These are phyloP conservation scores for Hysterium pulicare DNA, from an alignment of 2,329 filamentous ascomycete genomes.

Conservation along the genomic window DNA sequence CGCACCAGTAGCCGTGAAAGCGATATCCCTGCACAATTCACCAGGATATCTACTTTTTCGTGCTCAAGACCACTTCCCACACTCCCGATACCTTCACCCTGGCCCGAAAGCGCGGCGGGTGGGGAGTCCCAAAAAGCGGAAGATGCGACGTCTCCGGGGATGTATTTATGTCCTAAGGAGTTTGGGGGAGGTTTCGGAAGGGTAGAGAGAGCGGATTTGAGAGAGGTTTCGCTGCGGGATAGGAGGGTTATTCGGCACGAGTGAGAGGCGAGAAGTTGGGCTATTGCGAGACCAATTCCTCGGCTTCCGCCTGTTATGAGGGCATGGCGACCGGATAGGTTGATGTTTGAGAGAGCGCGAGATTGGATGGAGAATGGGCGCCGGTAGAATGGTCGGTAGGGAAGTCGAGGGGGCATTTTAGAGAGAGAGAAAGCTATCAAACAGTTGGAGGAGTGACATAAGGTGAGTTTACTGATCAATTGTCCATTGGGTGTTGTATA, in stretches of 20 bases:
- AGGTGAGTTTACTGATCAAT: neutral
- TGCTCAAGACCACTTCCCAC: neutral
- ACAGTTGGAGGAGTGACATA: too few relatives aligned
- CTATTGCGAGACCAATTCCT: slow-evolving; percentile 39
- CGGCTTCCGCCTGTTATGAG: slow-evolving; percentile 38
- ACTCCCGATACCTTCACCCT: too few relatives aligned
- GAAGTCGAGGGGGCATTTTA: neutral
- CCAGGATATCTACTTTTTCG: slow-evolving; percentile 50
- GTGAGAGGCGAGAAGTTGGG: slow-evolving; percentile 28
- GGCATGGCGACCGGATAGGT: slow-evolving; percentile 16
- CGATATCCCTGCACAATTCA: slow-evolving; percentile 77
- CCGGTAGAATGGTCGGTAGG: neutral
- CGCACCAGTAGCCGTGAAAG: slow-evolving; percentile 62
- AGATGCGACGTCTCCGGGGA: slow-evolving; percentile 24
- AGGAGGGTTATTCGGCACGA: slow-evolving; percentile 30
- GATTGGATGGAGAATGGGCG: neutral
- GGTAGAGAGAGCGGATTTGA: slow-evolving; percentile 21
- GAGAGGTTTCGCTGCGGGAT: slow-evolving; percentile 22
- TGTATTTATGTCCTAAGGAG: slow-evolving; percentile 11
- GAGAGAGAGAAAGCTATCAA: neutral
- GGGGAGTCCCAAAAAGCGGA: slow-evolving; percentile 22
- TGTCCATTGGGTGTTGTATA: neutral
- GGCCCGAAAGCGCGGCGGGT: slow-evolving; percentile 6
- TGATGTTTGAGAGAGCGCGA: neutral
- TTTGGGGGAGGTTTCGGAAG: slow-evolving; percentile 11